Conservation (phyloP, 805 yeast genomes). For the Kazachstania africana region DNA sequence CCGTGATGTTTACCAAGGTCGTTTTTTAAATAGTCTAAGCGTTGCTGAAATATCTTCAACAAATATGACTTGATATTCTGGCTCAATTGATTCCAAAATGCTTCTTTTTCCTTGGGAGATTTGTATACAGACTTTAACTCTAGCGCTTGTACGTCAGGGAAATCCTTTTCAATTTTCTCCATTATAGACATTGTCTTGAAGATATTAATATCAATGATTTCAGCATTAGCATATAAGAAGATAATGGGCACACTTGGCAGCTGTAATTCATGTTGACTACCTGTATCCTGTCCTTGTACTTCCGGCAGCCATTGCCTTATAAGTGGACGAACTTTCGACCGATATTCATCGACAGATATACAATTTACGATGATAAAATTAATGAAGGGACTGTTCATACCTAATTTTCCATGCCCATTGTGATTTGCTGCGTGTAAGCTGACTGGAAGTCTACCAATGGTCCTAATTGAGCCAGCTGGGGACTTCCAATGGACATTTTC, state of each 20-base stretch:
- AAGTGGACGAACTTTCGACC: slow-evolving; percentile 70
- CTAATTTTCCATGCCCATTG: neutral
- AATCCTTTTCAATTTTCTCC: slow-evolving; percentile 25
- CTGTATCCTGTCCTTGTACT: slow-evolving; percentile 1
- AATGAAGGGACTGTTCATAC: slow-evolving; percentile 31
- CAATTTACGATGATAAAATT: slow-evolving; percentile 59
- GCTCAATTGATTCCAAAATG: slow-evolving; percentile 21
- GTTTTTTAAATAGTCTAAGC: slow-evolving; percentile 10
- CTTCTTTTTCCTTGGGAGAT: slow-evolving; percentile 20
- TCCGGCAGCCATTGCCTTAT: slow-evolving; percentile 64
- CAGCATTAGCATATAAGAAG: slow-evolving; percentile 22
- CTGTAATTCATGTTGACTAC: neutral
- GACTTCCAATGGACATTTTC: slow-evolving; percentile 25
- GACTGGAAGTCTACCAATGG: slow-evolving; percentile 16
- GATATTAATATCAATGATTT: slow-evolving; percentile 20
- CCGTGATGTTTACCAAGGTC: slow-evolving; percentile 1
- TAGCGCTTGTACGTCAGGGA: slow-evolving; percentile 18
- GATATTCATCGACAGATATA: slow-evolving; percentile 59
- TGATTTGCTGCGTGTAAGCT: slow-evolving; percentile 11
- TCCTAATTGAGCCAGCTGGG: slow-evolving; percentile 14
- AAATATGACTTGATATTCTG: slow-evolving; percentile 13
- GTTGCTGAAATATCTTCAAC: slow-evolving; percentile 18
- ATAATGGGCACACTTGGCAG: slow-evolving; percentile 12
- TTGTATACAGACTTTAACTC: slow-evolving; percentile 25
- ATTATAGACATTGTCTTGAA: slow-evolving; percentile 23